Evolutionary conservation across 805 yeast species (phyloP).

Genomic region (Suhomyces canberraensis): DNA sequence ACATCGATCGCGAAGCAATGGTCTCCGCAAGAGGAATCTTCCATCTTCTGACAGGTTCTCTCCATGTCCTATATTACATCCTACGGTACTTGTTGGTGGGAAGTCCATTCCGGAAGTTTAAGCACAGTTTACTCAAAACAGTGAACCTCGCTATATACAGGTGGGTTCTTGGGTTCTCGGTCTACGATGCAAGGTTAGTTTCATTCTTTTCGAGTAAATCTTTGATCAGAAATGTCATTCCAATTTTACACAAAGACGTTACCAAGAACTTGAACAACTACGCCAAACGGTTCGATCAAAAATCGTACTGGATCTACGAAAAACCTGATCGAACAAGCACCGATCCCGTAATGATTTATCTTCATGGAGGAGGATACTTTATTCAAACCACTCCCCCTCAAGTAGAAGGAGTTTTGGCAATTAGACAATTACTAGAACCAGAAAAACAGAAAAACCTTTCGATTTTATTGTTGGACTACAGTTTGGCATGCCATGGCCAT

Average conservation of each 20-base stretch:
- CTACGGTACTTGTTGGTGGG: neutral
- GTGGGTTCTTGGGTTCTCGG: neutral
- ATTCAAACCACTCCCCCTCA: constrained; percentile 30
- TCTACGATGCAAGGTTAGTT: neutral
- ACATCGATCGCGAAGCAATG: neutral
- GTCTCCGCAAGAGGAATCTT: neutral
- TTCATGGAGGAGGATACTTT: constrained; percentile 43
- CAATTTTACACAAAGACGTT: neutral
- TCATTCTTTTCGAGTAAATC: neutral
- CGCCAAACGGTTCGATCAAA: constrained; percentile 29
- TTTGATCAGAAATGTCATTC: neutral
- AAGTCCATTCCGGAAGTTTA: neutral
- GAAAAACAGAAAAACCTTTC: constrained; percentile 16
- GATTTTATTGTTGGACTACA: constrained; percentile 24
- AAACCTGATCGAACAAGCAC: constrained; percentile 19
- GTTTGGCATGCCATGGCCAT: constrained; percentile 26
- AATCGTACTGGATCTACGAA: constrained; percentile 34
- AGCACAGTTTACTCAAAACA: neutral
- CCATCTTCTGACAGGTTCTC: neutral
- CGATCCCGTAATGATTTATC: constrained; percentile 32
- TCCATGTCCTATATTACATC: neutral
- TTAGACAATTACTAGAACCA: constrained; percentile 27
- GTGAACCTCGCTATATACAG: neutral
- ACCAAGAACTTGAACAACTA: constrained; percentile 18
- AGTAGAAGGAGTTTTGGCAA: constrained; percentile 25